Evolutionary conservation across 441 rosid species (phyloP), one percentile per base, ranked within the genome.

Genomic region (Lagerstroemia fauriei): DNA sequence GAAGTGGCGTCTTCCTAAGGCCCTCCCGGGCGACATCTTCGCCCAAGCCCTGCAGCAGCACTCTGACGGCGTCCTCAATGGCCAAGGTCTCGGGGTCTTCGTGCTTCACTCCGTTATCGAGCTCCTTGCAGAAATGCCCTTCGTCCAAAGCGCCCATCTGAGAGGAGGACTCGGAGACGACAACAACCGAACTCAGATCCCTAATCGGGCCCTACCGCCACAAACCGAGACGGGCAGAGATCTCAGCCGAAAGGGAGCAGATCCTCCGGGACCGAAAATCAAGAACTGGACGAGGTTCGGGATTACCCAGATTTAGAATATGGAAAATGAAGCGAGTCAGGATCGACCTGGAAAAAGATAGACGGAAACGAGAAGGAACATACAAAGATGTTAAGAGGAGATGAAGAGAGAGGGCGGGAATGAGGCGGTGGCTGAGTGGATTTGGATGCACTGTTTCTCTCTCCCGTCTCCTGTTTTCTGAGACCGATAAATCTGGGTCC

Each of bases 1-100:
- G 98, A 78, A 92, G 85, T 69, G 99, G 98, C 69, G 99, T 97
- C 89, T 91, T 97, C 84, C 84, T 92, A 81, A 97, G 86, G 68
- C 99, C 99, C 86, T 95, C 97, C 69, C 99, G 88, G 77, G 90
- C 84, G 84, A 93, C 51, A 90, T 97, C 96, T 77, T 97, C 98
- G 63, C 92, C 90, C 72, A 97, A 87, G 76, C 97, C 95, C 84
- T 89, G 90, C 86, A 97, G 82, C 76, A 97, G 91, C 84, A 91
- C 90, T 85, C 89, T 91, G 22, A 97, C 97, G 73, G 98, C 97
- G 78, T 92, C 94, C 85, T 91, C 86, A 84, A 96, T 96, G 18
- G 91, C 92, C 65, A 86, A 66, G 80, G 91, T 90, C 82, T 94
- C 93, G 1, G 94, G 89, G 78, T 89, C 90, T 27, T 80, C 88